A percentile compares a stretch with the other conserved stretches of the same genome.
Conservation (phyloP, 768 basidiomycete genomes). For the Ephemerocybe angulata region DNA sequence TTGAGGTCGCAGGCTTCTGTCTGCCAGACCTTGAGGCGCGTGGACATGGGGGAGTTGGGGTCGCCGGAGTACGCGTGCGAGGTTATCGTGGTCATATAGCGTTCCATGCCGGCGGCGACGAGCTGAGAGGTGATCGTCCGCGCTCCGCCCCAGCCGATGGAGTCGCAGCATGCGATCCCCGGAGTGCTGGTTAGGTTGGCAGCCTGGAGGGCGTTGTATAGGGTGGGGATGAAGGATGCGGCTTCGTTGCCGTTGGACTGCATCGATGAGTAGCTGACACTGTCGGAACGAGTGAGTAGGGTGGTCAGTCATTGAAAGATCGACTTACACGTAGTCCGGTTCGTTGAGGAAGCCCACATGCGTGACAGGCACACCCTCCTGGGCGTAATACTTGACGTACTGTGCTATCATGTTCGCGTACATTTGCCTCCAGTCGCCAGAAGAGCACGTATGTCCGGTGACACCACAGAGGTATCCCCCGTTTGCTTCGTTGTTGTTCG, state of each 20-base stretch:
- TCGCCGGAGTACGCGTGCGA: conserved; percentile 14
- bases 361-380: conserved; percentile 11
- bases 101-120: conserved; percentile 13
- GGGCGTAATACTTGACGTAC: conserved; percentile 14
- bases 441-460: conserved; percentile 6
- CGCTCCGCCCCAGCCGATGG: conserved; percentile 11
- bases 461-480: conserved; percentile 16
- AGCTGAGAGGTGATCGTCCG: conserved; percentile 12
- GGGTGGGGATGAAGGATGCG: conserved; percentile 15
- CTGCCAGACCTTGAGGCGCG: conserved; percentile 15
- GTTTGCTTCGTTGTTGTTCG: conserved; percentile 16
- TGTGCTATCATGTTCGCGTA: conserved; percentile 12
- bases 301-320: background rate
- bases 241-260: conserved; percentile 14
- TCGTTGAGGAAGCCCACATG: conserved; percentile 15
- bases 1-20: conserved; percentile 15
- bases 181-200: conserved; percentile 3
- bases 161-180: conserved; percentile 11
- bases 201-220: conserved; percentile 13
- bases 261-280: conserved; percentile 15
- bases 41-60: conserved; percentile 13
- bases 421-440: conserved; percentile 14
- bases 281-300: background rate
- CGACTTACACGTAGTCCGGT: conserved; percentile 14
- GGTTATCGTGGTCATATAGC: conserved; percentile 9